Evolutionary conservation across 306 rosid genomes (phyloP).

Genomic region (Medicago arabica): DNA sequence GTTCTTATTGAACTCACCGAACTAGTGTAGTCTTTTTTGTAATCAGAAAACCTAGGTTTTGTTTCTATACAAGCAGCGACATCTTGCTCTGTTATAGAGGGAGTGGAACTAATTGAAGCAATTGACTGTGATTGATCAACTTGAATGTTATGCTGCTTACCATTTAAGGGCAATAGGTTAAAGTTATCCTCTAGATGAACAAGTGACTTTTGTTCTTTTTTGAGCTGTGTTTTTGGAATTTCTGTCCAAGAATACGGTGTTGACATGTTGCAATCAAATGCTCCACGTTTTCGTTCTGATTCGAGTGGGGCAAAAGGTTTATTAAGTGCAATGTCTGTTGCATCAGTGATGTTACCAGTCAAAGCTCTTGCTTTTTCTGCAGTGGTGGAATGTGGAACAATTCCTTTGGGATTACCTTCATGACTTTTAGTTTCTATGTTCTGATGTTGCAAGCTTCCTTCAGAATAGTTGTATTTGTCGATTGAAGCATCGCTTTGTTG

Average conservation of each 20-base stretch:
- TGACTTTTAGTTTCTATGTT: constrained; percentile 49
- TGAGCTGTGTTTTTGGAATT: constrained; percentile 50
- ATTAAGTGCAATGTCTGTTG: constrained; percentile 11
- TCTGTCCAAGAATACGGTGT: constrained; percentile 59
- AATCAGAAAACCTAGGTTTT: constrained; percentile 58
- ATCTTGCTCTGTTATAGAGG: constrained; percentile 47
- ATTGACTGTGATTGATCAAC: constrained; percentile 56
- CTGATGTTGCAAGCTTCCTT: constrained; percentile 50
- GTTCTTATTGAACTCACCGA: constrained; percentile 51
- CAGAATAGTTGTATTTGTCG: constrained; percentile 59
- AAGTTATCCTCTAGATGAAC: constrained; percentile 56
- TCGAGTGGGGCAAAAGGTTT: constrained; percentile 58
- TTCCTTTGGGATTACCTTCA: constrained; percentile 55
- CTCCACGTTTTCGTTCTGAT: constrained; percentile 58
- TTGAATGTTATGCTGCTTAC: constrained; percentile 49
- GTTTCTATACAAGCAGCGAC: constrained; percentile 49
- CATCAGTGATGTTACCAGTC: constrained; percentile 50
- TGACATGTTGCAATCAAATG: constrained; percentile 56
- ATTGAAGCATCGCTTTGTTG: constrained; percentile 63
- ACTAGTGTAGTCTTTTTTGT: constrained; percentile 47
- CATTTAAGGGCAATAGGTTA: constrained; percentile 58
- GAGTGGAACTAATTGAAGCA: constrained; percentile 60
- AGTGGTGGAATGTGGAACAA: constrained; percentile 51
- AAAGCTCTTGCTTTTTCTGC: constrained; percentile 54
- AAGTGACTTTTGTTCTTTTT: constrained; percentile 56